Base-by-base conservation (phyloP, 805 yeast species). In the Starmera amethionina region DNA sequence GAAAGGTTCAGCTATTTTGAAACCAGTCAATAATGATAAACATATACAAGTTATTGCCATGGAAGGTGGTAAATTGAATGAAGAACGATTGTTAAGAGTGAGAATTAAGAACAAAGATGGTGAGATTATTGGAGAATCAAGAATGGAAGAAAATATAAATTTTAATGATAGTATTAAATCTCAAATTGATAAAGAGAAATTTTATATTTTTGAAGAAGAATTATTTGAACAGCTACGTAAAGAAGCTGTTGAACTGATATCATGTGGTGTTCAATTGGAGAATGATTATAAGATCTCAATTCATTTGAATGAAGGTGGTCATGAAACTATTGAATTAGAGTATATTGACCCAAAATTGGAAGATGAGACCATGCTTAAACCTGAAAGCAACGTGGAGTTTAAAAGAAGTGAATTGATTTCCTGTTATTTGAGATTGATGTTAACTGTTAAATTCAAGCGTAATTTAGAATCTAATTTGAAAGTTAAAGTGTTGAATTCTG, bases 131-230 rank as follows among this genome's bases (percentile, higher is more conserved):
- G 87, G 87, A 4, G 81, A 79, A 51, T 72, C 83, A 0, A 45
- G 51, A 2, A 37, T 48, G 32, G 40, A 42, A 15, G 45, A 45
- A 9, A 48, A 42, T 1, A 45, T 56, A 15, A 44, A 43, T 16
- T 46, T 43, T 28, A 56, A 50, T 35, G 49, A 59, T 18, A 61
- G 70, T 11, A 70, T 79, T 16, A 68, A 70, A 37, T 72, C 71
- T 19, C 79, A 75, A 50, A 75, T 90, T 25, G 69, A 73, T 31
- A 73, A 64, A 38, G 88, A 94, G 0, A 70, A 96, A 36, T 79
- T 73, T 46, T 74, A 76, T 43, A 66, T 89, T 8, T 90, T 90
- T 62, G 97, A 90, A 54, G 93, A 85, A 52, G 97, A 90, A 58
- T 66, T 90, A 40, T 86, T 86, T 63, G 77, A 75, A 58, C 88